Evolutionary conservation across 192 early-diverging fungal species (phyloP), one percentile per base, ranked within the genome.

Genomic region (Entophlyctis helioformis): DNA sequence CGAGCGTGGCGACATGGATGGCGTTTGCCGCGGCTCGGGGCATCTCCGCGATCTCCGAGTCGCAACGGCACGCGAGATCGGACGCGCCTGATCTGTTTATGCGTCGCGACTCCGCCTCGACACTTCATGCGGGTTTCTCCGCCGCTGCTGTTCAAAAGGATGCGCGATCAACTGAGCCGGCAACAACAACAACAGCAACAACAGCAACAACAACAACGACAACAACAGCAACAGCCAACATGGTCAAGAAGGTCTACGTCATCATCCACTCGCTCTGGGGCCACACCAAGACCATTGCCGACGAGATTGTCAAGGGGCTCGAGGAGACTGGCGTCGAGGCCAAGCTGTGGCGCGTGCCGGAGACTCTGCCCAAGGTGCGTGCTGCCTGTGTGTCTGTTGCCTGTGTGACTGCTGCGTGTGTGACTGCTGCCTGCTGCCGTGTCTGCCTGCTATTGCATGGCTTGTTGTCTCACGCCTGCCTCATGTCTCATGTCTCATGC

Each of bases 221-320:
- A n/a, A n/a, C n/a, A n/a, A n/a, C n/a, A n/a, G n/a, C n/a, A n/a
- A n/a, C n/a, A n/a, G n/a, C n/a, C n/a, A n/a, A n/a, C n/a, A n/a
- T n/a, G n/a, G n/a, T n/a, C n/a, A n/a, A n/a, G n/a, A 57, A 55
- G 32, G 66, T 50, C 49, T 50, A 50, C 49, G 38, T 39, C 38
- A 18, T 39, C 19, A 25, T 43, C 44, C 46, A 61, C 59, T 56
- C 53, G 26, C 49, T 36, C 38, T 61, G 42, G 28, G 69, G 72
- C 37, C 85, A 88, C 61, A 58, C 86, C 61, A 64, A 67, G 55
- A 67, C 51, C 22, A 42, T 88, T 23, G 78, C 82, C 43, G 42
- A 69, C 44, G 63, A 61, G 11, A 40, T 84, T 27, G 62, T 70
- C 45, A 59, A 74, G 50, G 84, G 85, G 16, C 54, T 83, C 22